These are phyloP conservation scores for Acanthamoeba castellanii DNA, from an alignment of 208 protist species.

Conservation along the genomic window DNA sequence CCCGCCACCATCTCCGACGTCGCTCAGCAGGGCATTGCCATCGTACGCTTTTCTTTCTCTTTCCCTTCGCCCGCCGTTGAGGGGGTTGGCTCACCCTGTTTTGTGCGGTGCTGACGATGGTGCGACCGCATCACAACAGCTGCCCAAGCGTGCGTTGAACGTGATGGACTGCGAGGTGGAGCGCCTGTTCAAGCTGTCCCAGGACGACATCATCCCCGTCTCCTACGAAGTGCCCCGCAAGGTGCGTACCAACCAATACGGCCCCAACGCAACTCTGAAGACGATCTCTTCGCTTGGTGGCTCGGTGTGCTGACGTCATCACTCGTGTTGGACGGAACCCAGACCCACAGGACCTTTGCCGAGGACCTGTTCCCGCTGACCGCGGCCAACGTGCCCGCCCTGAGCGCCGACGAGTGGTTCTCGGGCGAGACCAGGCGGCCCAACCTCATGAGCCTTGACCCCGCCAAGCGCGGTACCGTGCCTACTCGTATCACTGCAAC, in stretches of 20 bases:
- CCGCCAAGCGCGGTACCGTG: neutral
- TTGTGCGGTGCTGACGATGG: neutral
- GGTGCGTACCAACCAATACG: too few relatives aligned
- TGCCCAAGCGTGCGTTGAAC: conserved; percentile 78
- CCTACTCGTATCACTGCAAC: too few relatives aligned
- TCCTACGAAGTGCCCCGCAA: conserved; percentile 54
- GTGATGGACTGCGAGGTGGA: conserved; percentile 84
- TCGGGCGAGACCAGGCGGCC: conserved; percentile 13
- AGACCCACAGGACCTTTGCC: conserved; percentile 41
- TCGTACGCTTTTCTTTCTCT: conserved; percentile 5
- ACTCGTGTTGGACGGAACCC: neutral
- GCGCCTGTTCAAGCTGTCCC: conserved; percentile 75
- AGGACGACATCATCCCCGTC: conserved; percentile 31
- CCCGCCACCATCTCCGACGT: neutral
- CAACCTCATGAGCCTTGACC: conserved; percentile 69
- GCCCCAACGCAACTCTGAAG: too few relatives aligned
- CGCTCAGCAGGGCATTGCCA: conserved; percentile 5
- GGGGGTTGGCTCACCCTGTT: neutral
- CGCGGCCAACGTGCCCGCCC: neutral
- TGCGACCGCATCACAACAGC: neutral
- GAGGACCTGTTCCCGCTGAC: conserved; percentile 66
- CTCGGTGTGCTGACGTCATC: too few relatives aligned
- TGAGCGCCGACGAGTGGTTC: conserved; percentile 60
- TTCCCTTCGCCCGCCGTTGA: neutral
- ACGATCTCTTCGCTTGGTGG: too few relatives aligned